Evolutionary conservation across 2,329 filamentous ascomycete species (phyloP), one percentile per base, ranked within the genome.

Genomic region (Colletotrichum viniferum): DNA sequence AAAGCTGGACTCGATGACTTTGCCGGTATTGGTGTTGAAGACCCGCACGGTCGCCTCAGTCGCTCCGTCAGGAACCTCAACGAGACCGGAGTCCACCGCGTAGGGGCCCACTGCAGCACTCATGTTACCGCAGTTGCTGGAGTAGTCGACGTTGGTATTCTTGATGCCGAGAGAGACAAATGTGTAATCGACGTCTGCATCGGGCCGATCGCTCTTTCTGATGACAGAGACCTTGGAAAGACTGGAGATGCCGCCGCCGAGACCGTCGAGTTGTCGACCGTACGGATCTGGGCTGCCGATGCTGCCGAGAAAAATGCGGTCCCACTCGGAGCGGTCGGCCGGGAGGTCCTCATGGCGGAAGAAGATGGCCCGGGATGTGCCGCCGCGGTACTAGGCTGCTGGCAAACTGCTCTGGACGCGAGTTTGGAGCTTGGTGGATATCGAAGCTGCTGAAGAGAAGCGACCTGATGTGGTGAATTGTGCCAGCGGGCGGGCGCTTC

Each of bases 121-220:
- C 92, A 95, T 93, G 81, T 95, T 95, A n/a, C 94, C 94, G 80
- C 93, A 95, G 79, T 95, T 95, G 28, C 93, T 91, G 0, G 92
- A 91, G 79, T 91, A 89, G 79, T 95, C 93, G 4, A 95, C 87
- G 36, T 86, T 83, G 6, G 85, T 85, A 78, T 92, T 88, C 68
- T 89, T 89, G 69, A 95, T 89, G 4, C 93, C 93, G 8, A 95
- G 85, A 52, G 92, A 91, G 2, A 93, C 90, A 80, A 95, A 95
- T 0, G 93, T 95, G 80, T 93, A 95, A 74, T 94, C 91, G 14
- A 95, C 86, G 77, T 94, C 90, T 0, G 88, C 88, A 30, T 87
- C 88, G 1, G 82, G 75, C 18, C 86, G 84, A 4, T 82, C 80
- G 4, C 91, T 87, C 1, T 85, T 85, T 4, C 88, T 89, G 2